Conservation (phyloP, 2,329 filamentous ascomycete genomes). For the Colletotrichum sp. region DNA sequence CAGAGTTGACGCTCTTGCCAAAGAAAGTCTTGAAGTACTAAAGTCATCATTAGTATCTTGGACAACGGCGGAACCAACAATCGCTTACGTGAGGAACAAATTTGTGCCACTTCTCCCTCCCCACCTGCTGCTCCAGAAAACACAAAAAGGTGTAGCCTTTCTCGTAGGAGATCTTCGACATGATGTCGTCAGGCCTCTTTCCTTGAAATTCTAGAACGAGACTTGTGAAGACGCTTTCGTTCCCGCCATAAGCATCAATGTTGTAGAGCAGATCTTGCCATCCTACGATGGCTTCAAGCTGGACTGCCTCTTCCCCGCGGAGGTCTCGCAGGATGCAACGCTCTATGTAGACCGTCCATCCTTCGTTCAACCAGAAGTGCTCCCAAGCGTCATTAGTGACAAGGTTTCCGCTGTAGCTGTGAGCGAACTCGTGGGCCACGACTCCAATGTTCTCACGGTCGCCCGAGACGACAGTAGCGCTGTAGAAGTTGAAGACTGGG, state of each 20-base stretch:
- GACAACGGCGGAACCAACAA: not conserved
- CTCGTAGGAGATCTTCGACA: constrained; percentile 11
- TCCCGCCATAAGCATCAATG: not conserved
- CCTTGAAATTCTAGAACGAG: not conserved
- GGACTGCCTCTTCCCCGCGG: not conserved
- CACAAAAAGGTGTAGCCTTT: constrained; percentile 5
- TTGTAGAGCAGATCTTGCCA: constrained; percentile 6
- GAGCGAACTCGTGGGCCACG: constrained; percentile 20
- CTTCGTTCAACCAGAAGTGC: constrained; percentile 16
- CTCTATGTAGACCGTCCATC: constrained; percentile 5
- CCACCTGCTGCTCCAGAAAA: not conserved
- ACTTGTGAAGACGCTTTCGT: not conserved
- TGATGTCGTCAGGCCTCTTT: not conserved
- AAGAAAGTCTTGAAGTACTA: constrained; percentile 2
- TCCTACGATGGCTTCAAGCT: not conserved
- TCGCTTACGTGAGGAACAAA: constrained; percentile 1
- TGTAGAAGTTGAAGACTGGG: constrained; percentile 92
- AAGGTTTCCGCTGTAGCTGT: constrained; percentile 18
- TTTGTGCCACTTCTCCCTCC: not conserved
- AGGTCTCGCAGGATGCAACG: constrained; percentile 1
- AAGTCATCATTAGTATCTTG: not conserved
- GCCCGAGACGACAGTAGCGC: constrained; percentile 63
- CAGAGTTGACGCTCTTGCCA: not conserved
- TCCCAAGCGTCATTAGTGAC: constrained; percentile 18
- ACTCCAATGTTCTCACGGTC: not conserved